Evolutionary conservation across 208 protist genomes (phyloP).

Genomic region (Acanthamoeba lenticulata): DNA sequence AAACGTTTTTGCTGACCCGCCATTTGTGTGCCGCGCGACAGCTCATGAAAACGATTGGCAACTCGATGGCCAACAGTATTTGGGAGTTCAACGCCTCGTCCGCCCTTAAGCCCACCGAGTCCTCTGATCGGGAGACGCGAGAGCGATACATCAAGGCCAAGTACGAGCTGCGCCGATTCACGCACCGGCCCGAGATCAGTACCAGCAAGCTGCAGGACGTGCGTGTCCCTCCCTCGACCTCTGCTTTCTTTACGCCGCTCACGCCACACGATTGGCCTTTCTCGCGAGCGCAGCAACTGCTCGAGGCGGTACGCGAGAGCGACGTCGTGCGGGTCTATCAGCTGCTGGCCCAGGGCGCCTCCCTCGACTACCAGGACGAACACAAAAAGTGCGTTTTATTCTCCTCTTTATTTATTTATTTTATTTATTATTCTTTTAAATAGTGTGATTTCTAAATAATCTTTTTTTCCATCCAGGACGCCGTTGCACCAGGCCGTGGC

Average conservation of each 20-base stretch:
- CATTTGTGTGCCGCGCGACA: background rate
- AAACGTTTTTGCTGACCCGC: too few relatives aligned
- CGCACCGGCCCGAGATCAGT: background rate
- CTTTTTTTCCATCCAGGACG: too few relatives aligned
- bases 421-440: too few relatives aligned
- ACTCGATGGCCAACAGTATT: slow-evolving; percentile 3
- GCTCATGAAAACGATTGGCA: slow-evolving; percentile 44
- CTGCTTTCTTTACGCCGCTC: background rate
- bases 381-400: background rate
- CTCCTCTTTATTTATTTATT: too few relatives aligned
- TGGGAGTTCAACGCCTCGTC: slow-evolving; percentile 33
- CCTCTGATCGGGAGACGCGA: background rate
- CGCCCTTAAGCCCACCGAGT: background rate
- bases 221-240: background rate
- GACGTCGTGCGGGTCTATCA: slow-evolving; percentile 1
- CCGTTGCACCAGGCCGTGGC: background rate
- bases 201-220: background rate
- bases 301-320: slow-evolving; percentile 17
- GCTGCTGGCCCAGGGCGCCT: background rate
- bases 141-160: slow-evolving; percentile 34
- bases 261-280: too few relatives aligned
- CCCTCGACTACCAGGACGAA: background rate
- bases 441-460: too few relatives aligned
- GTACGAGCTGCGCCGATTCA: background rate
- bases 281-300: background rate